Base-by-base conservation (phyloP, 768 basidiomycete species). In the Tulasnella sp. region DNA sequence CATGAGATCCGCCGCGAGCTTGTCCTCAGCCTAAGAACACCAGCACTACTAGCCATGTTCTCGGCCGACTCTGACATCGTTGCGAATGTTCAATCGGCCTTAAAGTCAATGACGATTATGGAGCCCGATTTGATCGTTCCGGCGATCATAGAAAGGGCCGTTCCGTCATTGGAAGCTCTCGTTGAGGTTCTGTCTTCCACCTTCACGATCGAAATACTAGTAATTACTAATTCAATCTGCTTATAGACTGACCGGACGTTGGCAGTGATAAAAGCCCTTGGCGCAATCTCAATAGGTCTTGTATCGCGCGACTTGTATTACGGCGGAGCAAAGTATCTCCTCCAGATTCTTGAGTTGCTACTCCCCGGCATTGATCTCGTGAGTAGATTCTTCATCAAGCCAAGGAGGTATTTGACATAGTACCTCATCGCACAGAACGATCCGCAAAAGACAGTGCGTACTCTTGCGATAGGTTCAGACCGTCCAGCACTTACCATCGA, bases 91-190 rank as follows among this genome's bases (percentile, higher is more conserved):
- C 88, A 93, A 67, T 80, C 81, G 17, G 80, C 89, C 4, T 75
- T 98, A 53, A 85, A 86, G 61, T 78, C 78, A 23, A 75, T 97
- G 73, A 83, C 88, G 1, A 74, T 86, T 56, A 76, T 92, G 10
- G 92, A 96, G 67, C 90, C 95, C 0, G 75, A 77, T n/a, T 73
- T 95, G 29, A 79, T 97, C 65, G 86, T 98, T 82, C 93, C 92
- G 3, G 84, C 92, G 38, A 75, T 97, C 11, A 77, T 98, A 23
- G 94, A 96, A 67, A 81, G 93, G 32, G 90, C 88, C 89, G 1
- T 91, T 94, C 64, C 90, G 1, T 86, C 89, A 0, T 72, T 96
- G n/a, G 89, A 93, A 70, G 83, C 88, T 3, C 72, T 94, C n/a
- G 83, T 84, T 15, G 90, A 93, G 78, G 87, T 85, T 64, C 45